These are phyloP conservation scores for Prototheca wickerhamii DNA, from an alignment of 163 green algal species.

Conservation along the genomic window DNA sequence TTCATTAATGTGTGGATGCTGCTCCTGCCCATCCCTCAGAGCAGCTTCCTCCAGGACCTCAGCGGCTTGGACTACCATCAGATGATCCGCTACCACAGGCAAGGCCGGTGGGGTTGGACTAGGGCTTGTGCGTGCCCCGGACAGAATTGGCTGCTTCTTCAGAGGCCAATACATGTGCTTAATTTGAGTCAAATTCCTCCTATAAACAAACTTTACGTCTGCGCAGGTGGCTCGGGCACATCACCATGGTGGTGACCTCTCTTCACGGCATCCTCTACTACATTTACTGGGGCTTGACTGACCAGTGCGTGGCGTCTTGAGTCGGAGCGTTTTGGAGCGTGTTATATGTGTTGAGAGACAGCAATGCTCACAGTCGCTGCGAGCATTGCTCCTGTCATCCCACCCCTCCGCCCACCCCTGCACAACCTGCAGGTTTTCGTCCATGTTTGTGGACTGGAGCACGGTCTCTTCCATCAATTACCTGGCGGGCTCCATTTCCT, in stretches of 20 bases:
- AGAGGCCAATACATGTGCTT: no score
- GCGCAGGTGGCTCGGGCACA: constrained; percentile 37
- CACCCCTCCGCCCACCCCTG: not conserved
- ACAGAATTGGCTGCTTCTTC: not conserved
- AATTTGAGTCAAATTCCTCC: no score
- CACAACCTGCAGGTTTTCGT: constrained; percentile 13
- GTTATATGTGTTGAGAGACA: no score
- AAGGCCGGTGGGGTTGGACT: not conserved
- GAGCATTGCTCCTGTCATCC: not conserved
- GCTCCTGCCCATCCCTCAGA: constrained; percentile 41
- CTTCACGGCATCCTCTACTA: constrained; percentile 35
- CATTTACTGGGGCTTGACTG: constrained; percentile 23
- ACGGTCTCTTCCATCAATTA: constrained; percentile 12
- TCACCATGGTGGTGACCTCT: constrained; percentile 22
- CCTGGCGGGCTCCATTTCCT: constrained; percentile 23
- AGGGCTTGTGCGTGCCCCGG: not conserved
- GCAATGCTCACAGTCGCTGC: no score
- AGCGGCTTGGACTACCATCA: constrained; percentile 20
- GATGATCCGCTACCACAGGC: constrained; percentile 40
- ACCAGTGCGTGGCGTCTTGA: constrained; percentile 11
- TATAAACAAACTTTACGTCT: constrained; percentile 33
- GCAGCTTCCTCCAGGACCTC: constrained; percentile 28
- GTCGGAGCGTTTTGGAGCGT: no score
- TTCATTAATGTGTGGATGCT: constrained; percentile 30
- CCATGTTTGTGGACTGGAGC: constrained; percentile 9